Conservation (phyloP, 108 stramenopile species). For the Tribonema minus region DNA sequence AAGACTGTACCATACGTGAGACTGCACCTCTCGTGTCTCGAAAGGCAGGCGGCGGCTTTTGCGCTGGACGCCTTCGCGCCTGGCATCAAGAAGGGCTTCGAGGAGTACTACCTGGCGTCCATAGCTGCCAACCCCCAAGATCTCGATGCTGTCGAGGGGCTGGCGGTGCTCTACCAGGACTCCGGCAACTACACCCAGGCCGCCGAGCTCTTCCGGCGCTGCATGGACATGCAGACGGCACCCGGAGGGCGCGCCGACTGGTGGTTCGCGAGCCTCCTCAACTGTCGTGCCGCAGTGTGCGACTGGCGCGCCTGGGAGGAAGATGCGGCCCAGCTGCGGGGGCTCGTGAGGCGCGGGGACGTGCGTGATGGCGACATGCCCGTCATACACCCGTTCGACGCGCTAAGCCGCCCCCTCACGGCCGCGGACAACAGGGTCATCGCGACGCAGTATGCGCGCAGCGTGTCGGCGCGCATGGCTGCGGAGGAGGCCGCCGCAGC, state of each 20-base stretch:
- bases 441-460: too few species aligned
- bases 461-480: too few species aligned
- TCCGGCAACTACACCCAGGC: conserved; percentile 48
- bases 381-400: conserved; percentile 29
- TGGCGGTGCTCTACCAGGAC: conserved; percentile 56
- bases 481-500: too few species aligned
- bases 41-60: conserved; percentile 1
- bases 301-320: conserved; percentile 53
- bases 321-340: conserved; percentile 17
- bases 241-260: neutral
- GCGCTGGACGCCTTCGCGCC: conserved; percentile 13
- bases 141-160: conserved; percentile 31
- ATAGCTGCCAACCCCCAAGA: conserved; percentile 7
- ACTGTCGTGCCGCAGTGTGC: conserved; percentile 46
- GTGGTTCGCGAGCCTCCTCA: conserved; percentile 29
- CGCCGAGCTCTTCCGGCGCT: conserved; percentile 51
- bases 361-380: neutral
- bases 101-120: conserved; percentile 15
- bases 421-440: too few species aligned
- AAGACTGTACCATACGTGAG: too few species aligned
- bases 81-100: conserved; percentile 19
- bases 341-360: neutral
- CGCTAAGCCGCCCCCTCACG: conserved; percentile 14
- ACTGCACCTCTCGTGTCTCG: too few species aligned
- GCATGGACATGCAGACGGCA: conserved; percentile 14